phyloP scores from a whole-genome alignment of 2,329 filamentous ascomycete species.

The Monilinia aucupariae region DNA sequence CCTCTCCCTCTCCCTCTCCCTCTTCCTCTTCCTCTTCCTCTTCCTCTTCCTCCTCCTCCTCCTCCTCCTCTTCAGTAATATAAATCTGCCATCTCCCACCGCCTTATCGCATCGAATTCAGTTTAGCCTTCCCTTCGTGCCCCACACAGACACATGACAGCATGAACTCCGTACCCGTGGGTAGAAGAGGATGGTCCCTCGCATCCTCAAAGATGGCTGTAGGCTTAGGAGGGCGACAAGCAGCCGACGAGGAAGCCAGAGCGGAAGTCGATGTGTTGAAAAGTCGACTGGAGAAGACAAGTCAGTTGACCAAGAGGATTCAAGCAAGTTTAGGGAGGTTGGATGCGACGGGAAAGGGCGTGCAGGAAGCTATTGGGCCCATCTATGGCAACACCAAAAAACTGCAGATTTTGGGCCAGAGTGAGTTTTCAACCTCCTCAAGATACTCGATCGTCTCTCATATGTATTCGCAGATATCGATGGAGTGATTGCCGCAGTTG shows the following conservation, averaged over 20 bases:
- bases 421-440: slow-evolving; percentile 40
- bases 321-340: slow-evolving; percentile 78
- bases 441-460: not conserved
- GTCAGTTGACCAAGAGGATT: slow-evolving; percentile 91
- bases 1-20: too few species aligned
- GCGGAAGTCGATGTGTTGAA: slow-evolving; percentile 67
- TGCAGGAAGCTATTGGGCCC: slow-evolving; percentile 86
- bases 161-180: slow-evolving; percentile 12
- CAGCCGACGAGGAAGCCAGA: slow-evolving; percentile 57
- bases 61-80: not conserved
- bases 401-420: slow-evolving; percentile 80
- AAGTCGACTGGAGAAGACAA: slow-evolving; percentile 81
- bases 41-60: not conserved
- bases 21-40: not conserved
- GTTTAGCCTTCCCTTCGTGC: not conserved
- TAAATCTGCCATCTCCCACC: not conserved
- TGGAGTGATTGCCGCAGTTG: slow-evolving; percentile 77
- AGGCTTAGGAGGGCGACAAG: slow-evolving; percentile 30
- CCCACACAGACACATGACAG: not conserved
- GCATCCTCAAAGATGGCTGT: slow-evolving; percentile 32
- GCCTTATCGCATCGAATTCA: not conserved
- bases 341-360: slow-evolving; percentile 82
- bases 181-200: slow-evolving; percentile 25
- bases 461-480: slow-evolving; percentile 63
- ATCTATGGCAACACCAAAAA: slow-evolving; percentile 89